These are phyloP conservation scores for Boletus pseudo-olivaceus DNA, from an alignment of 768 basidiomycete genomes.

Conservation along the genomic window DNA sequence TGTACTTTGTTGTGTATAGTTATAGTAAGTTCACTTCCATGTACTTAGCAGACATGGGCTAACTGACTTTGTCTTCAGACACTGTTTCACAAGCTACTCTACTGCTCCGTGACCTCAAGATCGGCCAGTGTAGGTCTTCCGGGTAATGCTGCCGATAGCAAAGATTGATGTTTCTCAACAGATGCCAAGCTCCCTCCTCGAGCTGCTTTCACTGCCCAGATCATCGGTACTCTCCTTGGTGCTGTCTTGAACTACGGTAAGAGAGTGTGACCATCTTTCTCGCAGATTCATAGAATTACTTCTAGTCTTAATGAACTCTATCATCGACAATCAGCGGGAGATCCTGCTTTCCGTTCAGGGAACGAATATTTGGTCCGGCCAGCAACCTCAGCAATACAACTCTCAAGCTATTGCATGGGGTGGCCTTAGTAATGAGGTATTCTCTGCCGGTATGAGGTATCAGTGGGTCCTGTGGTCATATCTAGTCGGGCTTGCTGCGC, in stretches of 20 bases:
- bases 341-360: slow-evolving; percentile 54
- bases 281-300: slow-evolving; percentile 9
- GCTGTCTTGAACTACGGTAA: slow-evolving; percentile 44
- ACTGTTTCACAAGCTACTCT: slow-evolving; percentile 47
- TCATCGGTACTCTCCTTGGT: slow-evolving; percentile 53
- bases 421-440: slow-evolving; percentile 35
- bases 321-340: slow-evolving; percentile 48
- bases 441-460: slow-evolving; percentile 29
- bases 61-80: slow-evolving; percentile 36
- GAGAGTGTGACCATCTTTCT: not conserved
- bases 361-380: slow-evolving; percentile 38
- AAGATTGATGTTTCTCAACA: slow-evolving; percentile 30
- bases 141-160: slow-evolving; percentile 20
- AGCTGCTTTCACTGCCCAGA: slow-evolving; percentile 58
- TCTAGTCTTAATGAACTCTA: slow-evolving; percentile 57
- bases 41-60: slow-evolving; percentile 37
- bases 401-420: slow-evolving; percentile 39
- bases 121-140: slow-evolving; percentile 20
- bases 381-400: slow-evolving; percentile 29
- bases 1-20: slow-evolving; percentile 44
- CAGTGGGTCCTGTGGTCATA: slow-evolving; percentile 41
- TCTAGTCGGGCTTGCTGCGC: slow-evolving; percentile 31
- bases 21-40: slow-evolving; percentile 35
- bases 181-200: slow-evolving; percentile 59
- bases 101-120: slow-evolving; percentile 59